phyloP scores from a whole-genome alignment of 2,329 filamentous ascomycete species.

The Septoria petroselini region DNA sequence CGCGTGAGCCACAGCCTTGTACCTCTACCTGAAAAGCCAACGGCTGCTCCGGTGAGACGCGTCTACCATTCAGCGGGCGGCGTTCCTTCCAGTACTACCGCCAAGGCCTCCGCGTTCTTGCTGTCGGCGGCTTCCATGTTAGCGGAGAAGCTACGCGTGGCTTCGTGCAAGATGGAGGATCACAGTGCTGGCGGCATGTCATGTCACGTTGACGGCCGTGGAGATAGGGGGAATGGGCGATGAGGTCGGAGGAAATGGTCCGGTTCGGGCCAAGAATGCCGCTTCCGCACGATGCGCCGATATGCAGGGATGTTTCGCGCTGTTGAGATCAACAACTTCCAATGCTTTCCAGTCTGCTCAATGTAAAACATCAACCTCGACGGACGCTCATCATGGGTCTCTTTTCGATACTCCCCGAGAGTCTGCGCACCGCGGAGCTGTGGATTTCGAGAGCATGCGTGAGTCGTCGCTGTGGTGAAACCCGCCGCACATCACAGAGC shows the following conservation, averaged over 20 bases:
- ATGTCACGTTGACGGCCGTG: no score
- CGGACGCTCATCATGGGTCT: conserved; percentile 52
- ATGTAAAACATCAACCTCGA: no score
- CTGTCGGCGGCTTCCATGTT: conserved; percentile 1
- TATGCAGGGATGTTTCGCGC: no score
- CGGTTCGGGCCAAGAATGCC: no score
- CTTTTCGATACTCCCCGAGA: conserved; percentile 62
- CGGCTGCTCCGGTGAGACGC: conserved; percentile 12
- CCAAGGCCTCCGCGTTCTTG: not conserved
- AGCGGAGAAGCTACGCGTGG: not conserved
- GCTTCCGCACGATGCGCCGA: no score
- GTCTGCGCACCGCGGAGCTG: conserved; percentile 57
- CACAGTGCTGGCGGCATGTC: no score
- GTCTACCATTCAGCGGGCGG: not conserved
- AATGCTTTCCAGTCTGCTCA: no score
- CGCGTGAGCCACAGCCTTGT: conserved; percentile 17
- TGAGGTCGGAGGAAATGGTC: no score
- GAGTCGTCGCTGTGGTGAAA: conserved; percentile 37
- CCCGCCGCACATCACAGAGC: conserved; percentile 4
- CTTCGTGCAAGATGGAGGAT: no score
- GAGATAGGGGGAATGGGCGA: no score
- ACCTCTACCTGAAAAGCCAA: conserved; percentile 2
- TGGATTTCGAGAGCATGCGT: conserved; percentile 64
- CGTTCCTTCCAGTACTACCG: not conserved
- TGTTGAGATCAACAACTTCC: no score